Evolutionary conservation across 768 basidiomycete genomes (phyloP), one percentile per base, ranked within the genome.

Genomic region (Dioszegia hungarica): DNA sequence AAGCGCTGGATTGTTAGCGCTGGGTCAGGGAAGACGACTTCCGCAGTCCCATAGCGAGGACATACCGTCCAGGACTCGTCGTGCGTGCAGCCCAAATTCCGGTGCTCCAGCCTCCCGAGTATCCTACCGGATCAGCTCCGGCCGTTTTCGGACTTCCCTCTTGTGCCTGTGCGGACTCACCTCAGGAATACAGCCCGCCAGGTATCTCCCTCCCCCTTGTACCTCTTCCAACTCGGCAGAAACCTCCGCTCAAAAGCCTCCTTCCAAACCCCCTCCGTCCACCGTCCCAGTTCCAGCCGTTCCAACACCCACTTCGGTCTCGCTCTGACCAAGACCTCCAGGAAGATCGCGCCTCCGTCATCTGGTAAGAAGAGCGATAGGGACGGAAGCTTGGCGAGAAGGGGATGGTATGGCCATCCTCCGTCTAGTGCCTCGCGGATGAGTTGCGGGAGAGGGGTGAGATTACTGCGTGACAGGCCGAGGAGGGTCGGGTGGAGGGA

Each of bases 11-110:
- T 19, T 33, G 10, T 49, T 36, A 51, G 37, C 34, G 12, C 3
- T 14, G 14, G 8, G 17, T 19, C 3, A 17, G 6, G 36, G 29
- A 5, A 25, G 52, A 11, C 19, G n/a, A 31, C 17, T n/a, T n/a
- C n/a, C n/a, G n/a, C n/a, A n/a, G 29, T 27, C 8, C 25, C 40
- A 10, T 27, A 4, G 25, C 11, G 14, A 20, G 36, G 15, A 36
- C 67, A 56, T 37, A 67, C 69, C 3, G 74, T 75, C 74, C 74
- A 75, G 5, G 67, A 59, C 53, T 75, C 74, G 37, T 75, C 72
- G 45, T 75, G 74, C 11, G 71, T 70, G 46, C 74, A 75, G 1
- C 71, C 69, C 9, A 60, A 34, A 29, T 60, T 49, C 8, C 74
- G 62, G 56, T 75, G 74, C 36, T 70, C 72, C 43, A 75, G 33